A percentile compares a stretch with the other conserved stretches of the same genome.
These are phyloP conservation scores for Nitzschia putrida DNA, from an alignment of 108 stramenopile genomes.

Conservation along the genomic window DNA sequence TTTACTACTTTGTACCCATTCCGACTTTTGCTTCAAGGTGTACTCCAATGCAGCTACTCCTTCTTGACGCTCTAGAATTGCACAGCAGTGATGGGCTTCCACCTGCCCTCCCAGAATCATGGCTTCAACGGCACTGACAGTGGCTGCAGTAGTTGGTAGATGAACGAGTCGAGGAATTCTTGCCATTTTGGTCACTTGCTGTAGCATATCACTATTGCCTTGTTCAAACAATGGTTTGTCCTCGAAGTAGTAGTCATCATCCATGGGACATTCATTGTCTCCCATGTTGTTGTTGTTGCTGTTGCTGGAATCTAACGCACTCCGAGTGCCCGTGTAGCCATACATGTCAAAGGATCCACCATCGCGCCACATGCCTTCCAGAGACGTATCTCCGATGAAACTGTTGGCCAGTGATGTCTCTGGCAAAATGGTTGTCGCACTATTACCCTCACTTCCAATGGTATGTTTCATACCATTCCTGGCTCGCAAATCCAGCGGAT, in stretches of 20 bases:
- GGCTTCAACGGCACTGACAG: constrained; percentile 19
- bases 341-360: neutral
- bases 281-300: constrained; percentile 20
- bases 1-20: constrained; percentile 5
- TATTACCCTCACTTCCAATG: no score
- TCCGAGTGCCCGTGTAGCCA: neutral
- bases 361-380: neutral
- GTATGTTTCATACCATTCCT: neutral
- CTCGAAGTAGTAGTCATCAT: neutral
- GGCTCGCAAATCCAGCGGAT: constrained; percentile 50
- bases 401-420: neutral
- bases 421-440: neutral
- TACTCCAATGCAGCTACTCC: constrained; percentile 19
- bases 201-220: constrained; percentile 14
- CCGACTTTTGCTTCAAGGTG: constrained; percentile 15
- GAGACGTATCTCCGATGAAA: neutral
- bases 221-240: neutral
- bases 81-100: constrained; percentile 13
- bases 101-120: constrained; percentile 16
- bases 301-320: constrained; percentile 6
- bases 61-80: constrained; percentile 17
- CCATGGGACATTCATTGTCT: neutral
- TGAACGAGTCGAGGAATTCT: constrained; percentile 10
- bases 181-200: constrained; percentile 1
- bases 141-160: constrained; percentile 13